These are phyloP conservation scores for Thielaviopsis musarum DNA, from an alignment of 2,329 filamentous ascomycete species.

Conservation along the genomic window DNA sequence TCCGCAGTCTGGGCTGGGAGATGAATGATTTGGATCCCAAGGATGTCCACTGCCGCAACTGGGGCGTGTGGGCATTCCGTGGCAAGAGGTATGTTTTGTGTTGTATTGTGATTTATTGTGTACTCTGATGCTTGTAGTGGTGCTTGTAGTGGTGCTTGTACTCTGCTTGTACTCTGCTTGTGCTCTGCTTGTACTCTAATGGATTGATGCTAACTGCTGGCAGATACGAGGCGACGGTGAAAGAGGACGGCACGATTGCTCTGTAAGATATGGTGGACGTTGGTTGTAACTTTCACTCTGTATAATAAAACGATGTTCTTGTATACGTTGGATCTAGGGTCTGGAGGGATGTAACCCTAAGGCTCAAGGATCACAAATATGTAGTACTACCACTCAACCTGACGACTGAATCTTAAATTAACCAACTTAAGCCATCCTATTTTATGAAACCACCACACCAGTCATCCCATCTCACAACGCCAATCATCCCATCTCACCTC, in stretches of 20 bases:
- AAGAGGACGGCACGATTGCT: constrained; percentile 20
- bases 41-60: constrained; percentile 89
- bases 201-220: constrained; percentile 18
- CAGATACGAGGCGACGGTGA: constrained; percentile 47
- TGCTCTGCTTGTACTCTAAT: neutral
- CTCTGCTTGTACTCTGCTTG: no score
- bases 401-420: no score
- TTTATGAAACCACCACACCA: no score
- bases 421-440: no score
- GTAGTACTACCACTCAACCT: no score
- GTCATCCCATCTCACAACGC: no score
- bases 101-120: neutral
- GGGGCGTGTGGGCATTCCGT: constrained; percentile 92
- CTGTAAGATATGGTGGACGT: constrained; percentile 7
- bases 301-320: no score
- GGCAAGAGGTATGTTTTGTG: constrained; percentile 63
- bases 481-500: neutral
- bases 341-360: no score
- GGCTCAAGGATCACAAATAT: no score
- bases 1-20: constrained; percentile 91
- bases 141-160: no score
- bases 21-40: constrained; percentile 89
- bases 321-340: no score
- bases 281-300: neutral
- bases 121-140: no score